phyloP scores from a whole-genome alignment of 139 green algal genomes.

The Monoraphidium neglectum region DNA sequence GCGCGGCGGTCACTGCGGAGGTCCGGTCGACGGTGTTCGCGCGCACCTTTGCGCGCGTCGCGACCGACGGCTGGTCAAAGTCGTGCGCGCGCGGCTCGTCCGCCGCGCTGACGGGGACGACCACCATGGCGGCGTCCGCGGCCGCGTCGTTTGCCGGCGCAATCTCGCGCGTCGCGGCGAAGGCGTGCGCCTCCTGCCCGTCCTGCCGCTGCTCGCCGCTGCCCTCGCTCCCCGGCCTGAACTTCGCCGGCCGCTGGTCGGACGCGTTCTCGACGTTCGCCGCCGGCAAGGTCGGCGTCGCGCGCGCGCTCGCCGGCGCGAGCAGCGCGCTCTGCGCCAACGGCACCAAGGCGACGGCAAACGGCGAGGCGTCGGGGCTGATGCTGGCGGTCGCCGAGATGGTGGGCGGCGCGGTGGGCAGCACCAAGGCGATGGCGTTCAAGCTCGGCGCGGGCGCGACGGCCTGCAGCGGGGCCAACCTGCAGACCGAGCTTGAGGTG shows the following conservation, averaged over 20 bases:
- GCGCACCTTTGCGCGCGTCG: slow-evolving; percentile 14
- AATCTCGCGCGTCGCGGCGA: slow-evolving; percentile 13
- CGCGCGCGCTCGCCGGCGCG: too few relatives aligned
- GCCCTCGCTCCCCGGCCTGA: not conserved
- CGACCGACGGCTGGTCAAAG: slow-evolving; percentile 9
- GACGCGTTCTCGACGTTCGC: not conserved
- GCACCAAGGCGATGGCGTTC: too few relatives aligned
- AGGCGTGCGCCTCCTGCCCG: slow-evolving; percentile 24
- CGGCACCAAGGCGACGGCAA: too few relatives aligned
- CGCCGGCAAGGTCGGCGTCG: too few relatives aligned
- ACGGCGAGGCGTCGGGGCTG: not conserved
- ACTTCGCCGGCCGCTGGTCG: not conserved
- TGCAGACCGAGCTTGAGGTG: too few relatives aligned
- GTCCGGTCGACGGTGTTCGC: slow-evolving; percentile 16
- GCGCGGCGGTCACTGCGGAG: slow-evolving; percentile 9
- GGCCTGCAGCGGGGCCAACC: too few relatives aligned
- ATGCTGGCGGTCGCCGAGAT: not conserved
- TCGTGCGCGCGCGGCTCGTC: slow-evolving; percentile 13
- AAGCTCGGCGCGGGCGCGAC: too few relatives aligned
- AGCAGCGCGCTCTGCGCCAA: too few relatives aligned
- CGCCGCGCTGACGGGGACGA: not conserved
- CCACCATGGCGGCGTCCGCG: slow-evolving; percentile 13
- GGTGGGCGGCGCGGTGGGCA: not conserved
- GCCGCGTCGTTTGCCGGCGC: slow-evolving; percentile 16
- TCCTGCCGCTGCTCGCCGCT: slow-evolving; percentile 31